Evolutionary conservation across 139 green algal species (phyloP).

Genomic region (Tetratostichococcus sp.): DNA sequence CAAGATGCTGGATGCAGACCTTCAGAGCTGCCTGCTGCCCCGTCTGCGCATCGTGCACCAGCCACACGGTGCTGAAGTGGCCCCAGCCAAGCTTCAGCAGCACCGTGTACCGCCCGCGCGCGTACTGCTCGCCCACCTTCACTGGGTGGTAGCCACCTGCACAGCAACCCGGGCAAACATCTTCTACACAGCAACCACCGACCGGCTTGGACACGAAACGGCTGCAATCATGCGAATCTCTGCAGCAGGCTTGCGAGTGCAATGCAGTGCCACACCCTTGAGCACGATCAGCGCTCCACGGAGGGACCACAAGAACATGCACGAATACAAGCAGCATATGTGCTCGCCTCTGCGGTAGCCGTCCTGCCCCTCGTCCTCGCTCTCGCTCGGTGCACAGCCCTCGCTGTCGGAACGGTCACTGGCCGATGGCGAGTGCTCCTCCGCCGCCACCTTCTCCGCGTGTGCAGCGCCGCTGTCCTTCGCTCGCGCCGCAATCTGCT

Average conservation of each 20-base stretch:
- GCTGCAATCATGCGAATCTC: too few relatives aligned
- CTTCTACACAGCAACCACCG: too few relatives aligned
- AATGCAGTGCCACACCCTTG: too few relatives aligned
- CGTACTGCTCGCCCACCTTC: constrained; percentile 82
- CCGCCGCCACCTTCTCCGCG: neutral
- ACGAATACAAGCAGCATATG: too few relatives aligned
- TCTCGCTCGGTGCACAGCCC: neutral
- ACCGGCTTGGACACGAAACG: too few relatives aligned
- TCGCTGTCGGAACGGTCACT: constrained; percentile 31
- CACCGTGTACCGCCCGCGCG: constrained; percentile 84
- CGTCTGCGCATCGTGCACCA: constrained; percentile 65
- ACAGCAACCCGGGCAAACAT: constrained; percentile 1
- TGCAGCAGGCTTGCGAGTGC: too few relatives aligned
- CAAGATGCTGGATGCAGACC: neutral
- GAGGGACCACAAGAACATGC: too few relatives aligned
- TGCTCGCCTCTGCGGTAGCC: constrained; percentile 53
- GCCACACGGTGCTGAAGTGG: constrained; percentile 99
- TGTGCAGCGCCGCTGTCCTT: neutral
- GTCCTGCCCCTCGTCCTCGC: constrained; percentile 61
- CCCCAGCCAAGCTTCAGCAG: constrained; percentile 96
- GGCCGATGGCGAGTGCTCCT: neutral
- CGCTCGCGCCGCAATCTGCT: neutral
- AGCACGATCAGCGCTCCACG: too few relatives aligned
- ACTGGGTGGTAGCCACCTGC: constrained; percentile 95
- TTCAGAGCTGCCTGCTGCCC: constrained; percentile 23